Base-by-base conservation (phyloP, 2,329 filamentous ascomycete genomes). In the Lasiodiplodia sp. region DNA sequence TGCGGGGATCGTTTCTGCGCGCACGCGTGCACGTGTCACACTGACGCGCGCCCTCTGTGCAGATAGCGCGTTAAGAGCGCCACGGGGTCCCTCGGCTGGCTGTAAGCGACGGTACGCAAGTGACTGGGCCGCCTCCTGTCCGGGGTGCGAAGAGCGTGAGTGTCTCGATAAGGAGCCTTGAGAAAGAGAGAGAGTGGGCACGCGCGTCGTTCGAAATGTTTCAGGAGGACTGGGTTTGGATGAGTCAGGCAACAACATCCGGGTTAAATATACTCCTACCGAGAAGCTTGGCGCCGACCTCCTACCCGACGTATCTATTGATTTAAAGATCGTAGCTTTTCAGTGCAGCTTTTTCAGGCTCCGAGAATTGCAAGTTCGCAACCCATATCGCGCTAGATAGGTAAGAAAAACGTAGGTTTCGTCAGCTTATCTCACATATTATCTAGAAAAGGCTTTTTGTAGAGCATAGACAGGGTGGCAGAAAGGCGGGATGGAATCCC, bases 221-320 rank as follows among this genome's bases (percentile, higher is more conserved):
- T 64, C 60, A 64, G 47, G 47, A 38, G 47, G 40, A 47, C 21
- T 5, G n/a, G 25, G 53, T 31, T 10, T 37, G 28, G 53, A 56
- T 56, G 57, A 63, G 40, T 51, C 40, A 63, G 40, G 56, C 37
- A n/a, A n/a, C 44, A 47, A 6, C 55, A n/a, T 5, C 25, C 55
- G 55, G 55, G 55, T 38, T 57, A 57, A 57, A 37, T n/a, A 23
- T 57, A 23, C 4, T 57, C 55, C 55, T 14, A 37, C 55, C 55
- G 31, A 57, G 25, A 31, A 8, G 23, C 55, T 56, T 57, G 55
- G 55, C 55, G 55, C 55, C 4, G 14, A 37, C 18, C n/a, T 38
- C 55, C 11, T 23, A 57, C 55, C 55, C 55, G 23, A 14, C 55
- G 34, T 14, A 18, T 11, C 23, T 12, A 47, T 34, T 7, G 2